phyloP scores from a whole-genome alignment of 2,329 filamentous ascomycete genomes.

The Chrysosporium keratinophilum region DNA sequence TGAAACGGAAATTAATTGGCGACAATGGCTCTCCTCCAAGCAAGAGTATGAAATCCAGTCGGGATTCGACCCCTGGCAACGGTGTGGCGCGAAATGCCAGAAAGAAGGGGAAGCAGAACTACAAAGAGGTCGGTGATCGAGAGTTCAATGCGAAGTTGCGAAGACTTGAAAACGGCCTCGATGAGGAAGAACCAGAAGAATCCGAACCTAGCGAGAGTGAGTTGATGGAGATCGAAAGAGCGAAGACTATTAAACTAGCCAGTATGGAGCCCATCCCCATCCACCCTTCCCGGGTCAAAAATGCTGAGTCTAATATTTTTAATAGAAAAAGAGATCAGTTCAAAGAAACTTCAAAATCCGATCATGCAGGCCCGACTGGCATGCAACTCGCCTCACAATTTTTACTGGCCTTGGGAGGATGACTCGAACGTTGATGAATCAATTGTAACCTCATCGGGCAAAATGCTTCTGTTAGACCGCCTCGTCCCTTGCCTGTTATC shows the following conservation, averaged over 20 bases:
- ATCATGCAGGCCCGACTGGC: slow-evolving; percentile 83
- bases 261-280: slow-evolving; percentile 43
- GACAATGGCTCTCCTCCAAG: slow-evolving; percentile 40
- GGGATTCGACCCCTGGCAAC: slow-evolving; percentile 60
- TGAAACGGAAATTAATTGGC: slow-evolving; percentile 49
- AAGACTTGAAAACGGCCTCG: slow-evolving; percentile 43
- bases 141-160: slow-evolving; percentile 65
- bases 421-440: slow-evolving; percentile 60
- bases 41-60: slow-evolving; percentile 67
- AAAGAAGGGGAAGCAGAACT: slow-evolving; percentile 46
- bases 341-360: slow-evolving; percentile 87
- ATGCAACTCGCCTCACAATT: slow-evolving; percentile 91
- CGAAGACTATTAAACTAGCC: slow-evolving; percentile 62
- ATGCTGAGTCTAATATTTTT: slow-evolving; percentile 23
- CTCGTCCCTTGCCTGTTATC: slow-evolving; percentile 65
- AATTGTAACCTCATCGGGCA: slow-evolving; percentile 78
- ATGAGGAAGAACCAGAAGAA: slow-evolving; percentile 45
- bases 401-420: slow-evolving; percentile 79
- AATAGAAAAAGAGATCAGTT: slow-evolving; percentile 67
- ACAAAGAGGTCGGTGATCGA: slow-evolving; percentile 65
- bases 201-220: slow-evolving; percentile 37
- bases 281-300: background rate
- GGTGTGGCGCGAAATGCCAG: slow-evolving; percentile 41
- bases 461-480: slow-evolving; percentile 88
- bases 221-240: slow-evolving; percentile 53